Percentiles rank a stretch among this genome's conserved stretches.
Evolutionary conservation across 306 rosid genomes (phyloP).

Genomic region (Vicia villosa): DNA sequence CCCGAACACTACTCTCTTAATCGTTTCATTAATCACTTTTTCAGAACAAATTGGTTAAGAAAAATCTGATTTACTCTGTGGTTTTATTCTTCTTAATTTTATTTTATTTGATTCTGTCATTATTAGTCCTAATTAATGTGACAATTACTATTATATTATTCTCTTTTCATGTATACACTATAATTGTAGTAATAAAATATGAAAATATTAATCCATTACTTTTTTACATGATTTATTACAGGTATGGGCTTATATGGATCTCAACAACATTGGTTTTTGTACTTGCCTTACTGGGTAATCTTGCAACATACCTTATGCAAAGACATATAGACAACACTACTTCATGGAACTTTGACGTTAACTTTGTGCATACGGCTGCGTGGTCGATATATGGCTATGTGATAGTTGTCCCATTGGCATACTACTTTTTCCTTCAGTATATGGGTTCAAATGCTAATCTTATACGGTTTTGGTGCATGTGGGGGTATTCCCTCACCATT

Average conservation of each 20-base stretch:
- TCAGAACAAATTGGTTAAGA: too few relatives aligned
- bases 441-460: constrained; percentile 80
- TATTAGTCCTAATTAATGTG: not conserved
- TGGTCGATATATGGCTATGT: constrained; percentile 79
- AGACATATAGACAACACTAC: constrained; percentile 49
- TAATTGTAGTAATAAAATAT: not conserved
- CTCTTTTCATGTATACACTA: not conserved
- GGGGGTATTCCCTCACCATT: constrained; percentile 97
- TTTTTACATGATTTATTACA: constrained; percentile 27
- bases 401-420: constrained; percentile 79
- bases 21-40: too few relatives aligned
- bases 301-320: constrained; percentile 83
- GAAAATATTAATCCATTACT: not conserved
- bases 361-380: constrained; percentile 79
- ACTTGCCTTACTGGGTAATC: constrained; percentile 86
- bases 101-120: not conserved
- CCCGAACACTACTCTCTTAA: too few relatives aligned
- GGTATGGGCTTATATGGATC: constrained; percentile 94
- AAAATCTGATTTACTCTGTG: not conserved
- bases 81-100: not conserved
- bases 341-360: constrained; percentile 82
- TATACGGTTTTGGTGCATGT: constrained; percentile 86
- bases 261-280: constrained; percentile 88
- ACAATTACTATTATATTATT: not conserved
- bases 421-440: constrained; percentile 81